Evolutionary conservation across 2,329 filamentous ascomycete genomes (phyloP), one percentile per base, ranked within the genome.

Genomic region (Beauveria sp.): DNA sequence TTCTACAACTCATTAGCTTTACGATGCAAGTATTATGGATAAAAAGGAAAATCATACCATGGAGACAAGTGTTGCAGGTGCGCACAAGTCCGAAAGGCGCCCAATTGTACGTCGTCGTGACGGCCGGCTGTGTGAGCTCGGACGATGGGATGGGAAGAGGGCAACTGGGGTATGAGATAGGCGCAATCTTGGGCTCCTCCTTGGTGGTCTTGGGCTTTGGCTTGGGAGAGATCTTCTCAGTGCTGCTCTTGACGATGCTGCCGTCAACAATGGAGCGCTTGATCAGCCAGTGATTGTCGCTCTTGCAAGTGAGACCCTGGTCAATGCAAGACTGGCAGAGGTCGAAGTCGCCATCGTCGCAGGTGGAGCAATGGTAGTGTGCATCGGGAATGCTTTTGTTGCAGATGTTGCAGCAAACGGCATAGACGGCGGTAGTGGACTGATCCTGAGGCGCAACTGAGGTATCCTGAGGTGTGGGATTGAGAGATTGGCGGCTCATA

Each of bases 291-390:
- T 99, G 95, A 65, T 86, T 83, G 34, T 87, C 83, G 62, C 87
- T 87, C 65, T 86, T 83, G 78, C 96, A 99, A 46, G 89, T 84
- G 62, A 89, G 81, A 65, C 93, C 93, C 47, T 81, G 78, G 55
- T 86, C 82, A 53, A 97, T 85, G 70, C 95, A 99, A 6, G 79
- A 74, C 65, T 86, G 82, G 80, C 96, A 99, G 34, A 99, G 84
- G 71, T 99, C 95, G 70, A 93, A 99, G 73, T 99, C 95, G 46
- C 93, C 95, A 62, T 89, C 85, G 66, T 98, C 91, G 72, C 95
- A 99, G 62, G 89, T 90, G 66, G 90, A 90, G 80, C 96, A 99
- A 77, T 99, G 95, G 75, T 90, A 99, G 75, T 99, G 93, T 57
- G 86, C 84, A 67, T 91, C 86, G 30, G 88, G 84, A 69, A 97